Conservation (phyloP, 768 basidiomycete species). For the Auricularia sp. region DNA sequence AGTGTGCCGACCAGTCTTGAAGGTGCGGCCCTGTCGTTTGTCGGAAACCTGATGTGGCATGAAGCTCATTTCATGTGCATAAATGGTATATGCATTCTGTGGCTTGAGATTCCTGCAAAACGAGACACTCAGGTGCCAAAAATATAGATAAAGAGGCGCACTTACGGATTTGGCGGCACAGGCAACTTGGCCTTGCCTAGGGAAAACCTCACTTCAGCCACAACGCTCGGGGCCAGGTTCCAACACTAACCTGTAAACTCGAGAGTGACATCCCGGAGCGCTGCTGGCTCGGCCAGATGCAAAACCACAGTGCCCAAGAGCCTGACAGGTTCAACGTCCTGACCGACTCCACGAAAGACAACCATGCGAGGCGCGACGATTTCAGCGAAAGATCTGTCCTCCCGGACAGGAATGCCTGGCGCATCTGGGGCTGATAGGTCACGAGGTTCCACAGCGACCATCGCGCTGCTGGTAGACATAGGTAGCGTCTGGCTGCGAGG, state of each 20-base stretch:
- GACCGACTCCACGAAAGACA: constrained; percentile 66
- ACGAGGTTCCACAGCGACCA: no score
- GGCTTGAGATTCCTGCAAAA: not conserved
- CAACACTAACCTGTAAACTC: constrained; percentile 66
- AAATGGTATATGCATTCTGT: constrained; percentile 42
- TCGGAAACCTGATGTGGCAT: constrained; percentile 51
- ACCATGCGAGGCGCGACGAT: constrained; percentile 62
- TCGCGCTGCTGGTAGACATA: no score
- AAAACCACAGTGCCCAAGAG: constrained; percentile 77
- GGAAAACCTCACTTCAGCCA: not conserved
- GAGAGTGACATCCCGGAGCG: constrained; percentile 75
- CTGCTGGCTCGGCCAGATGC: constrained; percentile 71
- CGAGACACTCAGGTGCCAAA: no score
- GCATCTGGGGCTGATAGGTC: no score
- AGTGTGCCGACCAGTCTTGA: constrained; percentile 89
- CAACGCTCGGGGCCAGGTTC: not conserved
- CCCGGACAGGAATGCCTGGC: not conserved
- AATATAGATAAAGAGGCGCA: no score
- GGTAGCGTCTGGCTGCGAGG: no score
- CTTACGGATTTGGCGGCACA: not conserved
- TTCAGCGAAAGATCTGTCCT: constrained; percentile 43
- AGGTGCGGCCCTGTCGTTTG: constrained; percentile 68
- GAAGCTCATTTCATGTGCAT: constrained; percentile 87
- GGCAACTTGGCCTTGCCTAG: not conserved
- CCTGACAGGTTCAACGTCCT: constrained; percentile 70